Conservation (phyloP, 1,284 basidiomycete genomes). For the Chalciporus sp. region DNA sequence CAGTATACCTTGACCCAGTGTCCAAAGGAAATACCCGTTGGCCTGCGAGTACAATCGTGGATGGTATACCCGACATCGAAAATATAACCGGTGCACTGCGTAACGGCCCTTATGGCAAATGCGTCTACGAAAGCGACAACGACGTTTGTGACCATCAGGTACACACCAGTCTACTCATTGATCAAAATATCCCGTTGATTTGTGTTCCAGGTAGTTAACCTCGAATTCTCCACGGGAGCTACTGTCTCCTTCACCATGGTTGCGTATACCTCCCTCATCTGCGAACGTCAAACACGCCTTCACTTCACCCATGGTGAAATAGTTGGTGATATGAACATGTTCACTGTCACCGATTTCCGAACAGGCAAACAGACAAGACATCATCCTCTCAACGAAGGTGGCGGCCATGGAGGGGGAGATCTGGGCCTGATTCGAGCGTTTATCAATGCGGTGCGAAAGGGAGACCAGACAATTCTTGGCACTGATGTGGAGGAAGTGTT, state of each 20-base stretch:
- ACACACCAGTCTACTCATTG: neutral
- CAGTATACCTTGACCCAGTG: slow-evolving; percentile 75
- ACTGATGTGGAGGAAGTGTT: slow-evolving; percentile 71
- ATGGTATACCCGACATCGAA: slow-evolving; percentile 79
- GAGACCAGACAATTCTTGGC: slow-evolving; percentile 63
- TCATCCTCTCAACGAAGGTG: slow-evolving; percentile 58
- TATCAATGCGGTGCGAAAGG: slow-evolving; percentile 67
- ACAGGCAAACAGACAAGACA: slow-evolving; percentile 50
- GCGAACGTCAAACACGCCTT: slow-evolving; percentile 74
- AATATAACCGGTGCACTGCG: slow-evolving; percentile 67
- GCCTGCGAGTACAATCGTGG: slow-evolving; percentile 70
- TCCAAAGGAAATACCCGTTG: slow-evolving; percentile 56
- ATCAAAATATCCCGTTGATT: slow-evolving; percentile 1
- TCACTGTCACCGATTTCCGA: slow-evolving; percentile 79
- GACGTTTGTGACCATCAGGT: slow-evolving; percentile 81
- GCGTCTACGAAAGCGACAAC: slow-evolving; percentile 82
- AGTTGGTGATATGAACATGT: slow-evolving; percentile 76
- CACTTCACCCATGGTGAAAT: slow-evolving; percentile 85
- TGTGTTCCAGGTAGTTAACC: slow-evolving; percentile 63
- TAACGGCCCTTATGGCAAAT: slow-evolving; percentile 74
- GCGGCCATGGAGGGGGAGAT: slow-evolving; percentile 84
- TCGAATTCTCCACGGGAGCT: slow-evolving; percentile 76
- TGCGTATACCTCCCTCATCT: slow-evolving; percentile 69
- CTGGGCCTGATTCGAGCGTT: slow-evolving; percentile 71
- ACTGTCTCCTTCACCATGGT: slow-evolving; percentile 86